phyloP scores from a whole-genome alignment of 2,329 filamentous ascomycete genomes.

The Leptographium procerum region DNA sequence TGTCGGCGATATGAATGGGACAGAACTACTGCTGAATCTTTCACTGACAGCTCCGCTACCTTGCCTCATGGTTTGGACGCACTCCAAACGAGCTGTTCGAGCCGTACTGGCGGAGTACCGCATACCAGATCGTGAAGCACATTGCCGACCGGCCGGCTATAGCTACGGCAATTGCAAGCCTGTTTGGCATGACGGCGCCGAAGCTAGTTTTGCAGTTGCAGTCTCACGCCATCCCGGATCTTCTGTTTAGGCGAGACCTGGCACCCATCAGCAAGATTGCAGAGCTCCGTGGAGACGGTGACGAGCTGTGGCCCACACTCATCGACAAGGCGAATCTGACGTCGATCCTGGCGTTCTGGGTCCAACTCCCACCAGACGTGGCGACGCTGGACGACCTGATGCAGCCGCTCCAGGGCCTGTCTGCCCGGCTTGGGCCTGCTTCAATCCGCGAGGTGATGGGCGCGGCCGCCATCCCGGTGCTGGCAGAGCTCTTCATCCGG shows the following conservation, averaged over 20 bases:
- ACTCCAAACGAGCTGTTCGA: slow-evolving; percentile 61
- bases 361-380: slow-evolving; percentile 6
- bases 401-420: slow-evolving; percentile 8
- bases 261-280: slow-evolving; percentile 60
- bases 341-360: slow-evolving; percentile 37
- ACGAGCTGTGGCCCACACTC: slow-evolving; percentile 45
- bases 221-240: slow-evolving; percentile 69
- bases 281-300: slow-evolving; percentile 55
- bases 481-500: slow-evolving; percentile 12
- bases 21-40: background rate
- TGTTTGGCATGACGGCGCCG: slow-evolving; percentile 64
- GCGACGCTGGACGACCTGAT: slow-evolving; percentile 11
- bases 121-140: slow-evolving; percentile 72
- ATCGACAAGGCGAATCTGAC: slow-evolving; percentile 46
- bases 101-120: slow-evolving; percentile 82
- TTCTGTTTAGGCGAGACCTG: slow-evolving; percentile 67
- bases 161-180: slow-evolving; percentile 65
- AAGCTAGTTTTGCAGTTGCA: slow-evolving; percentile 69
- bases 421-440: slow-evolving; percentile 6
- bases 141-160: slow-evolving; percentile 72
- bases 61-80: slow-evolving; percentile 54
- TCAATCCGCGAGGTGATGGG: slow-evolving; percentile 12
- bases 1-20: too few relatives aligned
- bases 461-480: slow-evolving; percentile 7
- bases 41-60: slow-evolving; percentile 44